Percentiles rank a stretch among this genome's conserved stretches.
Conservation (phyloP, 2,329 filamentous ascomycete species). For the Nothophoma quercina region DNA sequence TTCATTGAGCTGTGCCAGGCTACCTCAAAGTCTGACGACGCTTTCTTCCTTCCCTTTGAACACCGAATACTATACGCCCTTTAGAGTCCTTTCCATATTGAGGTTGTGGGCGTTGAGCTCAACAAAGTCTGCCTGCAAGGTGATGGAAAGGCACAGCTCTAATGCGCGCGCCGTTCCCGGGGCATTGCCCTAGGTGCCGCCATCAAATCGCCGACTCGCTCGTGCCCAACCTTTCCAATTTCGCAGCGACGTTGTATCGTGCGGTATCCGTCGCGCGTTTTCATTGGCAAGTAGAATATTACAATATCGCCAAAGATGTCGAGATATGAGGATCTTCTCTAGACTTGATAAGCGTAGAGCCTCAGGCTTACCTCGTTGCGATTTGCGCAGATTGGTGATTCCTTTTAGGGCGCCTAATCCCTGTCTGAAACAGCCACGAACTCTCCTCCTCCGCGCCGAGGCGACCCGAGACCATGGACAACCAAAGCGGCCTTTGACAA, state of each 20-base stretch:
- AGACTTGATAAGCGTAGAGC: conserved; percentile 5
- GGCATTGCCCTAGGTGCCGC: conserved; percentile 17
- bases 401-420: not conserved
- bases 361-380: conserved; percentile 3
- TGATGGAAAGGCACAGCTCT: conserved; percentile 4
- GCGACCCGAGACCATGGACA: conserved; percentile 23
- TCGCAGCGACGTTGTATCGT: not conserved
- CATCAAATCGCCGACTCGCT: conserved; percentile 12
- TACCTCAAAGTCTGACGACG: not conserved
- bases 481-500: conserved; percentile 15
- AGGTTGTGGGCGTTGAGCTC: not conserved
- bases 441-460: not conserved
- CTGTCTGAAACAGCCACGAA: conserved; percentile 17
- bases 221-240: not conserved
- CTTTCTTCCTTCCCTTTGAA: not conserved
- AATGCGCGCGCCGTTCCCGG: conserved; percentile 12
- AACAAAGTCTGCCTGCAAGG: conserved; percentile 7
- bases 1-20: too few relatives aligned
- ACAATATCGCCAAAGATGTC: not conserved
- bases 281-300: not conserved
- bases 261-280: not conserved
- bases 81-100: not conserved
- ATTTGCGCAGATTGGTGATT: conserved; percentile 1
- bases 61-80: not conserved
- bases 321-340: conserved; percentile 13